Base-by-base conservation (phyloP, 1,139 yeast genomes). In the Magnusiomyces tetraspermus region DNA sequence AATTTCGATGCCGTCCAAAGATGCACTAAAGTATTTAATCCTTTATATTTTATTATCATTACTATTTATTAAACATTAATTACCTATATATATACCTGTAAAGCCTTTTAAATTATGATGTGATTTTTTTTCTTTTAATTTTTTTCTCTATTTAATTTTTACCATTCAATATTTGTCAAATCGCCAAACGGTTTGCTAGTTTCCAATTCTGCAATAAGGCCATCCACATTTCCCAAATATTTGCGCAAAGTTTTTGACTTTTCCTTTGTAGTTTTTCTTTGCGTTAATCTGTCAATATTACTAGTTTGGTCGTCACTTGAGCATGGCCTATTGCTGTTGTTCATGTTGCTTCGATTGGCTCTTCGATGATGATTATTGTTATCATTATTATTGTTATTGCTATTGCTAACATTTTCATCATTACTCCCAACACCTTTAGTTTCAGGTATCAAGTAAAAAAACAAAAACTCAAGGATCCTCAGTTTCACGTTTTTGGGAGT, bases 391-490 rank as follows among this genome's bases (percentile, higher is more conserved):
- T n/a, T 57, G 45, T 44, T 31, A 2, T 17, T 11, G n/a, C 13
- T 50, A 13, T 51, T 17, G 48, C 43, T 33, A 4, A 17, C n/a
- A 10, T 37, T 6, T 6, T 15, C 15, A 52, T 48, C n/a, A 49
- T 48, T 23, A 59, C 51, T n/a, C n/a, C n/a, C n/a, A n/a, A n/a
- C n/a, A 38, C 50, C 50, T 22, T 57, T 53, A 1, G 76, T 68
- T 65, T 85, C 94, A n/a, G 88, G 90, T 5, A 80, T 75, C 55
- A 85, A 67, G 61, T 85, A 85, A 62, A 85, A 83, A 55, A 85
- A 77, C 54, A 85, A 69, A 63, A 85, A 85, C 67, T 85, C 94
- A 49, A 85, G 75, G 30, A 83, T 76, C 60, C 83, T 81, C 58
- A 83, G 77, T 57, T 71, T 70, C 45, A 71, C 72, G 24, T 64